phyloP scores from a whole-genome alignment of 768 basidiomycete species.

The Tephrocybe sp. region DNA sequence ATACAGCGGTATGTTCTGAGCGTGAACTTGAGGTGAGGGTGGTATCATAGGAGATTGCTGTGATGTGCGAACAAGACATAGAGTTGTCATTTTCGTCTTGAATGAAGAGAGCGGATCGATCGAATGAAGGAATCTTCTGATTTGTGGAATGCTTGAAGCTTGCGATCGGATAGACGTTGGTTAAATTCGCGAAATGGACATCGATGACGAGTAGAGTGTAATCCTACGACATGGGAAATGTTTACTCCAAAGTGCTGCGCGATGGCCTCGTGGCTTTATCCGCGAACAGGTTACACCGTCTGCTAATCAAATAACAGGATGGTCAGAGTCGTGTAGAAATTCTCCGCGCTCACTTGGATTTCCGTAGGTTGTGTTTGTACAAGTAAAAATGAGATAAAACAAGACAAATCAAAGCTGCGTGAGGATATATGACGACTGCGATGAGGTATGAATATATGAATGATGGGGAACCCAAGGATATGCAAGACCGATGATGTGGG shows the following conservation, averaged over 20 bases:
- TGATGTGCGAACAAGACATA: too few relatives aligned
- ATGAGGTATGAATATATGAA: constrained; percentile 9
- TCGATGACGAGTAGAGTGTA: too few relatives aligned
- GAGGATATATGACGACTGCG: constrained; percentile 10
- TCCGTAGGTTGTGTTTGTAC: constrained; percentile 5
- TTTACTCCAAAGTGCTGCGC: not conserved
- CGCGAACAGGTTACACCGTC: not conserved
- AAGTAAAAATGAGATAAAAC: constrained; percentile 7
- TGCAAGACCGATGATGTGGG: constrained; percentile 3
- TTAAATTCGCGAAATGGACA: too few relatives aligned
- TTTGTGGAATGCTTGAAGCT: too few relatives aligned
- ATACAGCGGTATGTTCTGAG: too few relatives aligned
- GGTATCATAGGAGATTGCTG: too few relatives aligned
- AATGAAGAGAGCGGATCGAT: too few relatives aligned
- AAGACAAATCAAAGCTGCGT: constrained; percentile 16
- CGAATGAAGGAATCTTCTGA: too few relatives aligned
- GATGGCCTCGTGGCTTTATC: not conserved
- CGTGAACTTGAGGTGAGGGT: too few relatives aligned
- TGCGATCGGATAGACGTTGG: too few relatives aligned
- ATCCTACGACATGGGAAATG: not conserved
- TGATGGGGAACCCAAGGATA: constrained; percentile 7
- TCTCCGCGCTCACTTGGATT: constrained; percentile 2
- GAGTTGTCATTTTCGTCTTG: too few relatives aligned
- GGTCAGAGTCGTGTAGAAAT: not conserved
- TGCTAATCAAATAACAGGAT: not conserved